Conservation (phyloP, 2,329 filamentous ascomycete species). For the Drechslera avenae region DNA sequence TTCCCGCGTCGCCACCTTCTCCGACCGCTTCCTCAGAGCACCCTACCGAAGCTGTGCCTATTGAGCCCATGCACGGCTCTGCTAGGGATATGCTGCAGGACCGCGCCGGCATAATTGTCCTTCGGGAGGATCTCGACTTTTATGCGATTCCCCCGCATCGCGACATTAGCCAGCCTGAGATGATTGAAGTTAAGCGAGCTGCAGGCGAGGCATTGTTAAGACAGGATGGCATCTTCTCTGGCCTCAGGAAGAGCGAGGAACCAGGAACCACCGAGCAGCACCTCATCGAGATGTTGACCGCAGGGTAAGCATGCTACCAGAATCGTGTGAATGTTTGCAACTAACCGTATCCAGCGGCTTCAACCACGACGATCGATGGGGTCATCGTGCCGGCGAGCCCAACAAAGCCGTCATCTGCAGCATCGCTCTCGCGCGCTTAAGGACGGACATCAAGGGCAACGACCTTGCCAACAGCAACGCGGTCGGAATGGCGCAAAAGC, state of each 20-base stretch:
- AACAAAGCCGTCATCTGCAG: conserved; percentile 99
- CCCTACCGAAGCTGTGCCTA: conserved; percentile 62
- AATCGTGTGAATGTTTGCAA: not conserved
- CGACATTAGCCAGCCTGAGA: conserved; percentile 84
- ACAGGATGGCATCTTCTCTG: conserved; percentile 95
- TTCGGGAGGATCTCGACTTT: conserved; percentile 95
- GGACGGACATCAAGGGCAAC: conserved; percentile 85
- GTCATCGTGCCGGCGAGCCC: conserved; percentile 94
- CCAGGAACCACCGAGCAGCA: conserved; percentile 96
- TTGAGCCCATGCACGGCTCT: conserved; percentile 73
- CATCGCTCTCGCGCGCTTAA: conserved; percentile 86
- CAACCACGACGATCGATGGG: conserved; percentile 94
- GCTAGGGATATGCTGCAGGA: conserved; percentile 81
- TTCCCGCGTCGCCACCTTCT: conserved; percentile 73
- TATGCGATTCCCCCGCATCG: conserved; percentile 89
- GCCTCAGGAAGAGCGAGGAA: conserved; percentile 92
- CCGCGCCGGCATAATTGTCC: conserved; percentile 92
- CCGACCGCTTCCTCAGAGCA: conserved; percentile 56
- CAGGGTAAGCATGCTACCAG: conserved; percentile 69
- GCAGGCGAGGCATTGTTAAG: conserved; percentile 83
- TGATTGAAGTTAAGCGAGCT: conserved; percentile 95
- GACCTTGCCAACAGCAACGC: conserved; percentile 74
- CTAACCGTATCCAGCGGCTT: conserved; percentile 71
- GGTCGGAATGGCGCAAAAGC: conserved; percentile 97
- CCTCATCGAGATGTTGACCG: conserved; percentile 98